Evolutionary conservation across 768 basidiomycete species (phyloP), one percentile per base, ranked within the genome.

Genomic region (Naganishia vaughanmartiniae): DNA sequence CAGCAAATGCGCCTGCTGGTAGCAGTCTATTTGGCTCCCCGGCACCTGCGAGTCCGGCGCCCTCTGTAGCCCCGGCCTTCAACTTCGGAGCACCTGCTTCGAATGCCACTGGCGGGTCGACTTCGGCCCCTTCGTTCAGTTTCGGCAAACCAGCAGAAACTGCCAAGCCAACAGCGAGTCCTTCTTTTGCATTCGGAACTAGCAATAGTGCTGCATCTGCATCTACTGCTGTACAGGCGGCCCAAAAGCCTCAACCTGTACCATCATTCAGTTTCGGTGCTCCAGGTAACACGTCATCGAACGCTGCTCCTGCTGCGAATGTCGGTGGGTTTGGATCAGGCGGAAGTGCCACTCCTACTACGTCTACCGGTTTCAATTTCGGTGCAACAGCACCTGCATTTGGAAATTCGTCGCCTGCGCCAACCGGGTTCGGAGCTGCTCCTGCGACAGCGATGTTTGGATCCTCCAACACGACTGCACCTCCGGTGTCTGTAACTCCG

Each of bases 101-200:
- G 10, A 33, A 17, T 19, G 26, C 48, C 51, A 17, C 10, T 24
- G 31, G 9, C 21, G 67, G 53, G 7, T 2, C 67, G 24, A n/a
- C 34, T 15, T 24, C 67, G 19, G n/a, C 67, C 12, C 67, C 67
- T n/a, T 68, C 67, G 1, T 68, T 68, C 39, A 42, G 36, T 6
- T 63, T 63, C 21, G 39, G 60, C 21, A 42, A 63, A 45, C 26
- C 60, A 45, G 60, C 60, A 14, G 60, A 63, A 21, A 42, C 60
- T n/a, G 34, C 60, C 11, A 63, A 63, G 39, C 60, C 60, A 26
- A 26, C 60, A 17, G 60, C 60, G 12, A 63, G 60, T 45, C 10
- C 60, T 15, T n/a, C 60, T 14, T 63, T 63, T 31, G 31, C 67
- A 0, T 68, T 68, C 36, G 67, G 67, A 21, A 6, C 53, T n/a